A percentile compares a stretch with the other conserved stretches of the same genome.
Conservation (phyloP, 2,329 filamentous ascomycete species). For the Pseudogymnoascus sp. region DNA sequence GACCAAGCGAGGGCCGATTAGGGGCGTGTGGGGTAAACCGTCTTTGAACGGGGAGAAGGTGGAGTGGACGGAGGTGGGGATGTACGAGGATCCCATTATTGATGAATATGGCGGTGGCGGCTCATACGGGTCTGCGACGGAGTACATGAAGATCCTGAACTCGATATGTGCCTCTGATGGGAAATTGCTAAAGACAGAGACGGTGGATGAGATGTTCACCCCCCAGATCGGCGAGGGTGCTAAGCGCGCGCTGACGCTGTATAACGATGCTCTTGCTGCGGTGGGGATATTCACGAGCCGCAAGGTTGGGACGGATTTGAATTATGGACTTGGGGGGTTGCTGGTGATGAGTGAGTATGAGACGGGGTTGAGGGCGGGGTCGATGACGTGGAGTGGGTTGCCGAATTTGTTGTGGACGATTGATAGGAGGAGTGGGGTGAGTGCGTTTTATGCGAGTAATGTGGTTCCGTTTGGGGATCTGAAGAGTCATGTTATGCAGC, state of each 20-base stretch:
- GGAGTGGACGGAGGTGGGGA: conserved; percentile 1
- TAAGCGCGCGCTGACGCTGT: conserved; percentile 21
- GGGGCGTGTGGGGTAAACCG: not conserved
- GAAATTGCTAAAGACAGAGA: conserved; percentile 36
- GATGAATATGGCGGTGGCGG: conserved; percentile 31
- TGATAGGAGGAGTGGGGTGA: conserved; percentile 33
- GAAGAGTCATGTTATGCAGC: conserved; percentile 28
- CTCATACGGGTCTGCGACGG: conserved; percentile 28
- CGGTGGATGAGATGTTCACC: conserved; percentile 38
- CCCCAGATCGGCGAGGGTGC: conserved; percentile 34
- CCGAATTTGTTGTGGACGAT: conserved; percentile 41
- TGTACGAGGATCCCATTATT: conserved; percentile 15
- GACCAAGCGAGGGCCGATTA: conserved; percentile 4
- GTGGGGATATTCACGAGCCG: conserved; percentile 21
- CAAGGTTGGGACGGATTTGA: conserved; percentile 30
- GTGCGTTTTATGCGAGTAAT: conserved; percentile 36
- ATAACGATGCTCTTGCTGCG: conserved; percentile 18
- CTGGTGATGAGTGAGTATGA: conserved; percentile 33
- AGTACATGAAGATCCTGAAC: conserved; percentile 38
- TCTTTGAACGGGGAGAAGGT: conserved; percentile 7
- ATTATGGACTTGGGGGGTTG: conserved; percentile 37
- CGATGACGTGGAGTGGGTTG: conserved; percentile 38
- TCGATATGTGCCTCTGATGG: conserved; percentile 43
- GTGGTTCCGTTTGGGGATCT: conserved; percentile 35
- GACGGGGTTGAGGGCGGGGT: conserved; percentile 31